Evolutionary conservation across 352 stramenopile species (phyloP).

Genomic region (Phytophthora pseudosyringae): DNA sequence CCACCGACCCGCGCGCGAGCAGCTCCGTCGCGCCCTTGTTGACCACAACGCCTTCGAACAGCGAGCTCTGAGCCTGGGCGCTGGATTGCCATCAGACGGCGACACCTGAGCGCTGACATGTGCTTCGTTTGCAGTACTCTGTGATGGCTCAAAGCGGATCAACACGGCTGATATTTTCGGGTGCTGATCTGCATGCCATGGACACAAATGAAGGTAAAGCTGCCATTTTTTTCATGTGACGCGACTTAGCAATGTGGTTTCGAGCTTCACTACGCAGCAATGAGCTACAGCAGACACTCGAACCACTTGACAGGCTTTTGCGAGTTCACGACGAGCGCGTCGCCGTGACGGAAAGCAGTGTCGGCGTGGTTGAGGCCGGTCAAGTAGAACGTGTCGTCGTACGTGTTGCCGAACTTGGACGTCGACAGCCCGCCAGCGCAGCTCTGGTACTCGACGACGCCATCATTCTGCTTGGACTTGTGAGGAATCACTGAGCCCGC

Average conservation of each 20-base stretch:
- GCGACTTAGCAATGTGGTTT: too few relatives aligned
- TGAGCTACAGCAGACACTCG: slow-evolving; percentile 35
- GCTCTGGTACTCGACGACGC: slow-evolving; percentile 54
- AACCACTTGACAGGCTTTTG: slow-evolving; percentile 56
- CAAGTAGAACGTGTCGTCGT: slow-evolving; percentile 43
- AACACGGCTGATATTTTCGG: too few relatives aligned
- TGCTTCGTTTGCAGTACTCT: too few relatives aligned
- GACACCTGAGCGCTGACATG: too few relatives aligned
- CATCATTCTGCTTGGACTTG: slow-evolving; percentile 43
- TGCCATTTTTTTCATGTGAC: too few relatives aligned
- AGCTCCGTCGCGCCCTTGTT: slow-evolving; percentile 8
- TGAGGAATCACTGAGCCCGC: slow-evolving; percentile 37
- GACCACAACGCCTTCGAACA: slow-evolving; percentile 11
- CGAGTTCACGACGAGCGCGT: slow-evolving; percentile 40
- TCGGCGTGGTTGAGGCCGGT: slow-evolving; percentile 51
- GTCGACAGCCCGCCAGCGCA: slow-evolving; percentile 35
- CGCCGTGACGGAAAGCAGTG: slow-evolving; percentile 45
- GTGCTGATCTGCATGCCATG: too few relatives aligned
- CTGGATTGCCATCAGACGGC: neutral
- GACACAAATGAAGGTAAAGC: too few relatives aligned
- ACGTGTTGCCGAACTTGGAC: slow-evolving; percentile 41
- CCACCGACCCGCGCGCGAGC: neutral
- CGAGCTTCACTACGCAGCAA: too few relatives aligned
- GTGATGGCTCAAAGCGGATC: too few relatives aligned
- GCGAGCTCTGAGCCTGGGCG: slow-evolving; percentile 7